Conservation (phyloP, 208 protist genomes). For the Herpetomonas tarakana region DNA sequence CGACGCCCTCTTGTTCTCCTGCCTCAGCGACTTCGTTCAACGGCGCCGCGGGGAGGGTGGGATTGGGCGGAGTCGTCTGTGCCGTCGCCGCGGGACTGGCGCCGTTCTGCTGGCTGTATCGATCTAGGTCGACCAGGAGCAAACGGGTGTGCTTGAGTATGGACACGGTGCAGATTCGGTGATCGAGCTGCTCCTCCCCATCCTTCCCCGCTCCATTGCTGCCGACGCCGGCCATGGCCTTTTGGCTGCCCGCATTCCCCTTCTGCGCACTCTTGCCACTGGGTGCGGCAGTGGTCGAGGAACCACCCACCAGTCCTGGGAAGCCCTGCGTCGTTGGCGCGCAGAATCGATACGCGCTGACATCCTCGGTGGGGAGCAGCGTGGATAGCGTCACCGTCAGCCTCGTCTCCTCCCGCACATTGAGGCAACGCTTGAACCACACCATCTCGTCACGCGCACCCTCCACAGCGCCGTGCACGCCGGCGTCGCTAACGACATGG, state of each 20-base stretch:
- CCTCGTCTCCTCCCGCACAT: slow-evolving; percentile 44
- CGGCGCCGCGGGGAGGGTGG: no score
- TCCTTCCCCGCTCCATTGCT: background rate
- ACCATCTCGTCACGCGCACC: slow-evolving; percentile 41
- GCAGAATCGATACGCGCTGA: slow-evolving; percentile 29
- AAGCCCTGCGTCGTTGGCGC: slow-evolving; percentile 14
- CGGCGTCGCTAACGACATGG: slow-evolving; percentile 59
- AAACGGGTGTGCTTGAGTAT: slow-evolving; percentile 52
- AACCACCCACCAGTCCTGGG: background rate
- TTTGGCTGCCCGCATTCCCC: background rate
- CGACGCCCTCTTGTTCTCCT: background rate
- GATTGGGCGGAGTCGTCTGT: background rate
- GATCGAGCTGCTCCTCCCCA: background rate
- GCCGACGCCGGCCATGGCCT: background rate
- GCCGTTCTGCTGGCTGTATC: slow-evolving; percentile 12
- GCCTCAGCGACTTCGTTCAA: no score
- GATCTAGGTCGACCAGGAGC: slow-evolving; percentile 71
- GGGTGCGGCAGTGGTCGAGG: background rate
- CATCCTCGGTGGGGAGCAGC: slow-evolving; percentile 47
- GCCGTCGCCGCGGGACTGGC: background rate
- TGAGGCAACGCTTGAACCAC: slow-evolving; percentile 80
- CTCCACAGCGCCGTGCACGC: slow-evolving; percentile 35
- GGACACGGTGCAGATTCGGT: slow-evolving; percentile 3
- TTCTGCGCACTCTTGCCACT: background rate
- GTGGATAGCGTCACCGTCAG: slow-evolving; percentile 62